phyloP scores from a whole-genome alignment of 371 early-diverging fungal species.

The Mucor ambiguus region DNA sequence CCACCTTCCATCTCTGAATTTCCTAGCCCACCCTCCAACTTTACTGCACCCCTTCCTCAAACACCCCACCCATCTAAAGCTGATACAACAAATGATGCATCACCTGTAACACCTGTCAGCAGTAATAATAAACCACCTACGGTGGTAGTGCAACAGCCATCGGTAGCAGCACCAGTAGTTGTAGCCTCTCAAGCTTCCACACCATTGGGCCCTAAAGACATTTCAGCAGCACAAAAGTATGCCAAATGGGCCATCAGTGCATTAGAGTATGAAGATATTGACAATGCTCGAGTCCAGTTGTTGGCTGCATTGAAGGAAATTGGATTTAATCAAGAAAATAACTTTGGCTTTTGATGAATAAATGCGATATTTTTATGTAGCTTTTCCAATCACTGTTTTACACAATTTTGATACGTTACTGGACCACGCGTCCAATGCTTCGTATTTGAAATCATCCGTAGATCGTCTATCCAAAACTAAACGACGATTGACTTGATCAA shows the following conservation, averaged over 20 bases:
- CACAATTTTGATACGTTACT: slow-evolving; percentile 62
- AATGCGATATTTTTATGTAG: slow-evolving; percentile 17
- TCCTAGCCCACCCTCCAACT: slow-evolving; percentile 55
- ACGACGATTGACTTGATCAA: slow-evolving; percentile 83
- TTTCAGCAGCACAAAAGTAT: slow-evolving; percentile 81
- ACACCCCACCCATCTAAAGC: slow-evolving; percentile 13
- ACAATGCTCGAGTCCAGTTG: slow-evolving; percentile 82
- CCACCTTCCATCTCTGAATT: slow-evolving; percentile 48
- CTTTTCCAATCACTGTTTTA: slow-evolving; percentile 67
- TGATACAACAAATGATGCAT: slow-evolving; percentile 20
- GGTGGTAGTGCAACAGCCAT: slow-evolving; percentile 8
- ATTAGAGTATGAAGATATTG: slow-evolving; percentile 91
- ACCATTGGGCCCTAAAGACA: slow-evolving; percentile 39
- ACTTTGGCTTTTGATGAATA: slow-evolving; percentile 37
- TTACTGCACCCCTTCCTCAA: slow-evolving; percentile 42
- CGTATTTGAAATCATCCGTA: slow-evolving; percentile 67
- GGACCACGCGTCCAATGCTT: slow-evolving; percentile 78
- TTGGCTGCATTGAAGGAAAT: slow-evolving; percentile 69
- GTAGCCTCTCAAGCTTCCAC: slow-evolving; percentile 6
- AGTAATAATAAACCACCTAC: neutral
- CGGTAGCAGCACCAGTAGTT: neutral
- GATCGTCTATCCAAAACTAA: slow-evolving; percentile 72
- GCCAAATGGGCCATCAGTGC: slow-evolving; percentile 95
- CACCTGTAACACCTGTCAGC: slow-evolving; percentile 14
- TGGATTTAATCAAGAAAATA: slow-evolving; percentile 46